Conservation (phyloP, 768 basidiomycete species). For the Lentinula aciculospora region DNA sequence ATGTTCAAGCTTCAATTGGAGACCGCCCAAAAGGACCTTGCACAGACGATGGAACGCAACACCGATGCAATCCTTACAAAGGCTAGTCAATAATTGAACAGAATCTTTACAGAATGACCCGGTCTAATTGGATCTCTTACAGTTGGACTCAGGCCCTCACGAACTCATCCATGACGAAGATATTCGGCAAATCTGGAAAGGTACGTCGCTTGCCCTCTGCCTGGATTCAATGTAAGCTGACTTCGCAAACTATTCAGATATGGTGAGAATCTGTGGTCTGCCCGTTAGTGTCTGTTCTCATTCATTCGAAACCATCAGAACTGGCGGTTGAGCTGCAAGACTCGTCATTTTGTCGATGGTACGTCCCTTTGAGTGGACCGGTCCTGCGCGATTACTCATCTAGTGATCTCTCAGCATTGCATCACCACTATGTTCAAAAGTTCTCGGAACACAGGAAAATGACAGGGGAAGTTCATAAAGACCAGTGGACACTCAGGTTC, state of each 20-base stretch:
- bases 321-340: constrained; percentile 20
- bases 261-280: constrained; percentile 10
- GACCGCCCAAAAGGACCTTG: constrained; percentile 11
- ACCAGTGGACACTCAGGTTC: constrained; percentile 19
- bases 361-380: neutral
- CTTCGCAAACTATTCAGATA: constrained; percentile 10
- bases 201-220: constrained; percentile 5
- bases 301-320: neutral
- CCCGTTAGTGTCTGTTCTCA: neutral
- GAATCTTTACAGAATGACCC: too few relatives aligned
- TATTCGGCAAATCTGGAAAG: constrained; percentile 17
- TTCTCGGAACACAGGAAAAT: constrained; percentile 9
- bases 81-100: too few relatives aligned
- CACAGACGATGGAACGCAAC: constrained; percentile 12
- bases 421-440: constrained; percentile 12
- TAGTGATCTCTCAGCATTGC: constrained; percentile 8
- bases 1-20: constrained; percentile 15
- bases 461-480: constrained; percentile 10
- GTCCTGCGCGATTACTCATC: neutral
- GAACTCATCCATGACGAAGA: constrained; percentile 19
- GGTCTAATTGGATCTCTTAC: too few relatives aligned
- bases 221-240: neutral
- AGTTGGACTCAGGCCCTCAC: constrained; percentile 19
- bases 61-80: constrained; percentile 11
- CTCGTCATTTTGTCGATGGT: constrained; percentile 19